Percentiles rank a stretch among this genome's conserved stretches.
These are phyloP conservation scores for Zalaria sp. DNA, from an alignment of 2,329 filamentous ascomycete species.

Conservation along the genomic window DNA sequence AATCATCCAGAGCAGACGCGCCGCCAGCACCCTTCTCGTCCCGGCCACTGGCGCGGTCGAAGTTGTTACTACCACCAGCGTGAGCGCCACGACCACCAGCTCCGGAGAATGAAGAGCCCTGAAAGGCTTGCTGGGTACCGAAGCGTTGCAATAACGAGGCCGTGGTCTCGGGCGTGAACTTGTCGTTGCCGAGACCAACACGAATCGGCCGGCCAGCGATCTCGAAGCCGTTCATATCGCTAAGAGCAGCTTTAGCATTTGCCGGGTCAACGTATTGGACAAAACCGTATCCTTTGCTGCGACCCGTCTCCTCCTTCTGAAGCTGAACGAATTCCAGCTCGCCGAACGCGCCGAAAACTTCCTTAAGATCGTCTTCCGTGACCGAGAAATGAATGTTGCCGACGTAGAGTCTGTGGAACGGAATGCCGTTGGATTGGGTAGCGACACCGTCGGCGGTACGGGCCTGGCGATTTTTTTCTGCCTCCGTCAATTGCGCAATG, in stretches of 20 bases:
- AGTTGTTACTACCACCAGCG: constrained; percentile 58
- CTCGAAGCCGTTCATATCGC: constrained; percentile 99
- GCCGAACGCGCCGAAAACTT: constrained; percentile 94
- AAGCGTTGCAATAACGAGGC: constrained; percentile 86
- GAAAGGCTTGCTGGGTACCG: constrained; percentile 64
- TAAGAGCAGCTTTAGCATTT: constrained; percentile 84
- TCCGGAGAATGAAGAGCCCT: constrained; percentile 85
- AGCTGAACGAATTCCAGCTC: constrained; percentile 95
- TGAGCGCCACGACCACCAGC: constrained; percentile 76
- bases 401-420: constrained; percentile 95
- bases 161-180: constrained; percentile 96
- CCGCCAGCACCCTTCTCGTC: constrained; percentile 77
- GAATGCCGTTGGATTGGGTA: constrained; percentile 67
- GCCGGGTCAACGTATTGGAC: constrained; percentile 68
- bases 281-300: constrained; percentile 93
- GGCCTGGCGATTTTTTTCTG: constrained; percentile 96
- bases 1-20: constrained; percentile 91
- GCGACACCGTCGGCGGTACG: constrained; percentile 59
- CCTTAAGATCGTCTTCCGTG: constrained; percentile 86
- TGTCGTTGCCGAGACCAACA: constrained; percentile 98
- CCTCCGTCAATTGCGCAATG: constrained; percentile 95
- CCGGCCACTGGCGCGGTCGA: constrained; percentile 79
- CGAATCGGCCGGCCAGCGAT: constrained; percentile 93
- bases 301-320: constrained; percentile 84
- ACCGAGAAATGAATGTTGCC: constrained; percentile 99